Base-by-base conservation (phyloP, 1,284 basidiomycete species). In the Moniliophthora roreri region DNA sequence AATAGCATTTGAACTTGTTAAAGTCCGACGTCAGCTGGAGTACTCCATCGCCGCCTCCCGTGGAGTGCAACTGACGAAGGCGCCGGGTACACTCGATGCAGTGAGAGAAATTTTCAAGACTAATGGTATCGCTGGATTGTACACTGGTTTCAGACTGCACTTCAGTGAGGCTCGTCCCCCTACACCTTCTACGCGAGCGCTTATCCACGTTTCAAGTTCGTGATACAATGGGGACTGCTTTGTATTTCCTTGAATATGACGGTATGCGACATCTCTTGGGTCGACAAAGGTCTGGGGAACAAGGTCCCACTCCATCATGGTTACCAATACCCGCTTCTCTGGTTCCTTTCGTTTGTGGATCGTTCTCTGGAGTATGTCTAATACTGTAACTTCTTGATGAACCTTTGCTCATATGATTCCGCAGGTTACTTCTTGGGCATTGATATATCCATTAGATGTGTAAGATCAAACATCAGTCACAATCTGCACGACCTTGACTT, bases 1-100 rank as follows among this genome's bases (percentile, higher is more conserved):
- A 45, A 48, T 54, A 89, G 89, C 95, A 28, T 98, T 98, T 63
- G 95, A 98, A 69, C 85, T 98, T 39, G 93, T 98, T 63, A 98
- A 98, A 80, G 93, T 94, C 52, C 87, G 93, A 57, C 78, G 93
- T 60, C 95, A 99, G 65, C 77, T 99, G 48, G 96, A 98, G 71
- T 98, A 91, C 64, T 86, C 92, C 46, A 98, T 98, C 56, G 92
- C 93, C 20, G 82, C 84, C 20, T 86, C 76, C 67, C 89, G 88
- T 63, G 90, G 91, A 3, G 54, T 88, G 34, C 71, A 77, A 13
- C 65, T 92, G 48, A 71, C 70, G 4, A 90, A 86, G 64, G 83
- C 89, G 13, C 90, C 89, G 24, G 77, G 80, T 37, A 93, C 89
- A n/a, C 54, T 81, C 49, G 77, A 84, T 56, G 87, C 89, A n/a